phyloP scores from a whole-genome alignment of 2,329 filamentous ascomycete species.

The Pseudocercospora macadamiae region DNA sequence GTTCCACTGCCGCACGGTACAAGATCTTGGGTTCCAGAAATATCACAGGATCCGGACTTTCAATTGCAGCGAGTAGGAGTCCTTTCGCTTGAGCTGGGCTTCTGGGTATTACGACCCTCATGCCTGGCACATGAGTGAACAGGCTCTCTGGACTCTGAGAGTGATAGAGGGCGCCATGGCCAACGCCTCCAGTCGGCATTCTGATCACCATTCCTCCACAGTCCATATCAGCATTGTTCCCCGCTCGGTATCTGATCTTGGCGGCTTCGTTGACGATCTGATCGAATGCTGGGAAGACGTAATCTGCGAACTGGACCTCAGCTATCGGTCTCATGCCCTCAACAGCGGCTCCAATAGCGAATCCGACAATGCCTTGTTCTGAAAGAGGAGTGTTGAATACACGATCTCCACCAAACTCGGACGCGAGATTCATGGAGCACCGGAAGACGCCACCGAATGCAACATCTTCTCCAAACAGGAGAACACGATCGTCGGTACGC shows the following conservation, averaged over 20 bases:
- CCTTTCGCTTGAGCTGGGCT: conserved; percentile 89
- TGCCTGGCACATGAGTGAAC: conserved; percentile 84
- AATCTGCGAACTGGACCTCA: conserved; percentile 95
- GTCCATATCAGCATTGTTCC: conserved; percentile 45
- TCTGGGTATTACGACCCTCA: conserved; percentile 82
- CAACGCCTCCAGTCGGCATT: conserved; percentile 89
- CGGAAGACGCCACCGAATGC: conserved; percentile 96
- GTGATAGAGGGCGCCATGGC: conserved; percentile 86
- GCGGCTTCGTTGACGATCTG: conserved; percentile 93
- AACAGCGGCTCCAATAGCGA: conserved; percentile 85
- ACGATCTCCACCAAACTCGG: conserved; percentile 81
- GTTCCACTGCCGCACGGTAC: conserved; percentile 88
- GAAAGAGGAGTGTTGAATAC: conserved; percentile 96
- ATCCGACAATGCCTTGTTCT: conserved; percentile 93
- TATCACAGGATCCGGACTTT: conserved; percentile 79
- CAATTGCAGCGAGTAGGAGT: conserved; percentile 74
- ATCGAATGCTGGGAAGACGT: conserved; percentile 90
- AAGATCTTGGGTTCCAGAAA: conserved; percentile 95
- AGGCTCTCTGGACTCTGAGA: conserved; percentile 86
- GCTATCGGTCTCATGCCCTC: conserved; percentile 92
- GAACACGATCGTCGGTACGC: conserved; percentile 77
- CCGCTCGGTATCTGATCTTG: conserved; percentile 79
- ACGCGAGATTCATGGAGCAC: conserved; percentile 79
- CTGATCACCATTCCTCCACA: conserved; percentile 81
- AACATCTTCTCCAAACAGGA: conserved; percentile 95